Evolutionary conservation across 129 eudicot species (phyloP).

Genomic region (Artemisia argyi): DNA sequence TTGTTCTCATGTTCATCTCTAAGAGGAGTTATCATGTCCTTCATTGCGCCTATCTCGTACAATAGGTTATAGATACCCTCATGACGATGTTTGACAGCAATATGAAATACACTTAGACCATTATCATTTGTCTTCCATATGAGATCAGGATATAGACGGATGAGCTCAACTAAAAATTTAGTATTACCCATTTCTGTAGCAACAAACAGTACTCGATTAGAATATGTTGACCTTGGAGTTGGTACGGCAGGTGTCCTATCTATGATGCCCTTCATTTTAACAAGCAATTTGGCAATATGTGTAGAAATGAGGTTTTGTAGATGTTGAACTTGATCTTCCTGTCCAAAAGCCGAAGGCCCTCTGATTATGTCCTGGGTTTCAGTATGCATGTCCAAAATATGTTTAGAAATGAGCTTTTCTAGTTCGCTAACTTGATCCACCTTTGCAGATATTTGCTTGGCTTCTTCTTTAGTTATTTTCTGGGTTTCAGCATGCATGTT

Average conservation of each 20-base stretch:
- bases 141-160: conserved; percentile 44
- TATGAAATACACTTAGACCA: conserved; percentile 39
- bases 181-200: conserved; percentile 41
- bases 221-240: background rate
- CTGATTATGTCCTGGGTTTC: background rate
- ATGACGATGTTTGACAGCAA: conserved; percentile 45
- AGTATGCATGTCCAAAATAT: background rate
- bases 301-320: conserved; percentile 14
- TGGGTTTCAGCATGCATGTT: conserved; percentile 2
- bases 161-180: conserved; percentile 33
- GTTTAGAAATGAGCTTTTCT: background rate
- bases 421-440: background rate
- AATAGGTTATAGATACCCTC: conserved; percentile 21
- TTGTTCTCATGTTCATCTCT: conserved; percentile 25
- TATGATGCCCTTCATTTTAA: background rate
- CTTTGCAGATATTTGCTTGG: background rate
- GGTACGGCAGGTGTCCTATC: background rate
- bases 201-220: conserved; percentile 36
- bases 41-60: conserved; percentile 37
- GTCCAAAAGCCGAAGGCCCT: background rate
- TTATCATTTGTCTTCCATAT: conserved; percentile 45
- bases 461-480: background rate
- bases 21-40: conserved; percentile 36
- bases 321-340: background rate
- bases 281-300: background rate